Conservation (phyloP, 169 alveolate genomes). For the Eimeria sp. region DNA sequence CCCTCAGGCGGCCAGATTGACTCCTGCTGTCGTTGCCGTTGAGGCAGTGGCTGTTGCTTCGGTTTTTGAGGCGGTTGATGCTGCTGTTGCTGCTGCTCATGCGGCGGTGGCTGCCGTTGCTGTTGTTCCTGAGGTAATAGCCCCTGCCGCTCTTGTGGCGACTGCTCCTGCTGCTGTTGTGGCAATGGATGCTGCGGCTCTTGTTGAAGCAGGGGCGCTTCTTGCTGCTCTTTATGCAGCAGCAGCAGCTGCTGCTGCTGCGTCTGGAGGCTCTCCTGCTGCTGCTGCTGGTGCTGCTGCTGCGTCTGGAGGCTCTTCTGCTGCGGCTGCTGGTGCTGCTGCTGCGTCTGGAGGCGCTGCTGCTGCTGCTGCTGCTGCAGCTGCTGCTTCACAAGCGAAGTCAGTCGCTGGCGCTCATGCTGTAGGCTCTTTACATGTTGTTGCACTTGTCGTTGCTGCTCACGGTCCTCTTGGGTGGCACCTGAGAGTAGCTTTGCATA, state of each 20-base stretch:
- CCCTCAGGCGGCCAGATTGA: background rate
- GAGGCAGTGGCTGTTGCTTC: background rate
- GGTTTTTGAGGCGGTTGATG: background rate
- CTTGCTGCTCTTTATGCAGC: conserved; percentile 18
- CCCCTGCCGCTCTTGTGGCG: background rate
- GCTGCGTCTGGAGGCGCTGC: conserved; percentile 15
- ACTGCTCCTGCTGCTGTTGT: background rate
- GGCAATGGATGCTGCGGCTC: conserved; percentile 11
- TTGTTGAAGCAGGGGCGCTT: background rate
- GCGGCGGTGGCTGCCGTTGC: background rate
- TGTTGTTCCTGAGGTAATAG: background rate
- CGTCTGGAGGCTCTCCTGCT: background rate
- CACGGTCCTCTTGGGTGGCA: conserved; percentile 5
- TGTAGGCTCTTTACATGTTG: background rate
- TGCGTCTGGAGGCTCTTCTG: background rate
- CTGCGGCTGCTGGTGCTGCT: conserved; percentile 1
- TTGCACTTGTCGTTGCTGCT: conserved; percentile 29
- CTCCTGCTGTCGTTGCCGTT: background rate
- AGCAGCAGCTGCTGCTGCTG: conserved; percentile 11
- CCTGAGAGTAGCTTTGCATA: conserved; percentile 21
- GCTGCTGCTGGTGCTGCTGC: conserved; percentile 7
- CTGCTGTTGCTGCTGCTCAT: background rate
- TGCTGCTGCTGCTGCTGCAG: conserved; percentile 44
- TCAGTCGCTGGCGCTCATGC: conserved; percentile 20
- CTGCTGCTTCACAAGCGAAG: conserved; percentile 20